phyloP scores from a whole-genome alignment of 768 basidiomycete genomes.

The Lactarius pseudohatsudake region DNA sequence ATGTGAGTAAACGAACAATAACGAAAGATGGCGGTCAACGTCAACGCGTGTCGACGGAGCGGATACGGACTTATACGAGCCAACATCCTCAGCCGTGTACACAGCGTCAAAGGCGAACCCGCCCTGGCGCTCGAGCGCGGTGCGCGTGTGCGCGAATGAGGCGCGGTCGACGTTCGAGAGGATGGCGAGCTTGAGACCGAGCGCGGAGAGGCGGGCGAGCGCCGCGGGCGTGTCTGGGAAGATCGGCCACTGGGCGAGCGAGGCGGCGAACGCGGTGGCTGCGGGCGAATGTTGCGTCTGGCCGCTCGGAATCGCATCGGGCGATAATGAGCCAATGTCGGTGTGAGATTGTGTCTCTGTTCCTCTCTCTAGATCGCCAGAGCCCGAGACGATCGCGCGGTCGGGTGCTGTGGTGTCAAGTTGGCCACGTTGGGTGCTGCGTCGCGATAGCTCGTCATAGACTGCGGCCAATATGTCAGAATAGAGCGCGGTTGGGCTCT shows the following conservation, averaged over 20 bases:
- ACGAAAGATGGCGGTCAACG: not conserved
- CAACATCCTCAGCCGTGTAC: slow-evolving; percentile 69
- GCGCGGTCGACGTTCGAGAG: slow-evolving; percentile 72
- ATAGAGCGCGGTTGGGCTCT: slow-evolving; percentile 60
- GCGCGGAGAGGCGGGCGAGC: slow-evolving; percentile 55
- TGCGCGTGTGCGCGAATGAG: slow-evolving; percentile 62
- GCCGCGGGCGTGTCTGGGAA: slow-evolving; percentile 68
- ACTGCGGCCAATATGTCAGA: slow-evolving; percentile 52
- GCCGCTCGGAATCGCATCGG: not conserved
- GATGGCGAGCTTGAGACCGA: slow-evolving; percentile 63
- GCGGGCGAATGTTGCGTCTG: slow-evolving; percentile 12
- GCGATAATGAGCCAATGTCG: not conserved
- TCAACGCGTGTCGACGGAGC: not conserved
- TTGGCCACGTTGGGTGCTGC: slow-evolving; percentile 26
- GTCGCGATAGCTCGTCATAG: slow-evolving; percentile 38
- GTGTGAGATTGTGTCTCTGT: not conserved
- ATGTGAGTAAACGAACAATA: not conserved
- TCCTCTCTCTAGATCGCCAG: not conserved
- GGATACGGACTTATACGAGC: slow-evolving; percentile 69
- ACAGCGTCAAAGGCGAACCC: slow-evolving; percentile 53
- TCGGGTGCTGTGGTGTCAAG: not conserved
- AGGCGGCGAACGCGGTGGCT: slow-evolving; percentile 55
- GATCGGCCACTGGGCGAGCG: slow-evolving; percentile 59
- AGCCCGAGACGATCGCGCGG: slow-evolving; percentile 4
- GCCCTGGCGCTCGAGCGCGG: slow-evolving; percentile 39